A percentile compares a stretch with the other conserved stretches of the same genome.
These are phyloP conservation scores for Neurospora sp. DNA, from an alignment of 495 filamentous ascomycete species.

Conservation along the genomic window DNA sequence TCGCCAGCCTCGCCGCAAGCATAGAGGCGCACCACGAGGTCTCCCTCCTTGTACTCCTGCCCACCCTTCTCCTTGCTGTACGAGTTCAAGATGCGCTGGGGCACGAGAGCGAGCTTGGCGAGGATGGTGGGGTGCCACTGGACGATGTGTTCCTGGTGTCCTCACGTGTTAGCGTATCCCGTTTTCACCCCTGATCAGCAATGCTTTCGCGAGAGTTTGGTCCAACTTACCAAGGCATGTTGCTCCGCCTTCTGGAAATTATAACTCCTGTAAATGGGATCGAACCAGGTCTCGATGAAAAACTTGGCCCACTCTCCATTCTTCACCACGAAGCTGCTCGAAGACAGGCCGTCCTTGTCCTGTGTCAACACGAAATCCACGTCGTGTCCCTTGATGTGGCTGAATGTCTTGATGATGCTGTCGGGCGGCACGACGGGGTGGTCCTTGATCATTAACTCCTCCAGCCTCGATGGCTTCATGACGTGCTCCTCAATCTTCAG, in stretches of 20 bases:
- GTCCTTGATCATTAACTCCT: conserved; percentile 75
- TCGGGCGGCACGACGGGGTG: conserved; percentile 85
- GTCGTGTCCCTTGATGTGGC: conserved; percentile 62
- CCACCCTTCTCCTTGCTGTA: conserved; percentile 41
- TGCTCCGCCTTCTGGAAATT: conserved; percentile 92
- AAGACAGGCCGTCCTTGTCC: conserved; percentile 69
- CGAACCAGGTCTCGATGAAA: conserved; percentile 93
- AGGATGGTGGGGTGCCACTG: conserved; percentile 99
- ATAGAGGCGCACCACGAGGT: conserved; percentile 68
- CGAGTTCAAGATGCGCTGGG: conserved; percentile 71
- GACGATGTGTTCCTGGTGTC: conserved; percentile 66
- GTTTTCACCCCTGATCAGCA: background rate
- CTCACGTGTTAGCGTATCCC: conserved; percentile 11
- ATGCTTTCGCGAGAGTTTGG: background rate
- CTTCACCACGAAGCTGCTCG: conserved; percentile 67
- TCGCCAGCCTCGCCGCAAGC: conserved; percentile 51
- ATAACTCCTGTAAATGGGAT: conserved; percentile 84
- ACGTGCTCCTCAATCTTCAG: conserved; percentile 60
- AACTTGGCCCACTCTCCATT: conserved; percentile 86
- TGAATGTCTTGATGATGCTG: conserved; percentile 92
- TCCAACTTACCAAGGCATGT: conserved; percentile 69
- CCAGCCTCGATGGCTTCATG: conserved; percentile 53
- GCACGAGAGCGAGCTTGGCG: conserved; percentile 73
- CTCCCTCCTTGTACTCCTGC: conserved; percentile 67
- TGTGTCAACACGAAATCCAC: conserved; percentile 80